Conservation (phyloP, 2,329 filamentous ascomycete genomes). For the Penicillium oxalicum region DNA sequence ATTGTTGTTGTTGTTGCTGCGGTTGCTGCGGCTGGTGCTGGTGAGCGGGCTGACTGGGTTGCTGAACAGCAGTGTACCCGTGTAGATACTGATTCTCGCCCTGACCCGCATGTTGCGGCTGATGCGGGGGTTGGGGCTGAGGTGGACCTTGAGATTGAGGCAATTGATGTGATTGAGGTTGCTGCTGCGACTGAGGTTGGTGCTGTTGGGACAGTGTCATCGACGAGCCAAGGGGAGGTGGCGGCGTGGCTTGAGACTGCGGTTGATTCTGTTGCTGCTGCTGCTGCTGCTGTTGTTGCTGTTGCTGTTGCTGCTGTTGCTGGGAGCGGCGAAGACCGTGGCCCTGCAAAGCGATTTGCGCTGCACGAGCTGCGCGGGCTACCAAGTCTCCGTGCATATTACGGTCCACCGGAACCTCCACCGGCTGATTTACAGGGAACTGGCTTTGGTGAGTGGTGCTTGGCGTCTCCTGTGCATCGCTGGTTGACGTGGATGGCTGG, state of each 20-base stretch:
- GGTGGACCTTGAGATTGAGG: conserved; percentile 13
- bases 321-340: conserved; percentile 35
- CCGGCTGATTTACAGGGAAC: conserved; percentile 36
- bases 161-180: not conserved
- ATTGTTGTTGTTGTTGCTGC: conserved; percentile 26
- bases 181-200: conserved; percentile 22
- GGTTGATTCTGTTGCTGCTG: conserved; percentile 29
- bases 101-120: conserved; percentile 19
- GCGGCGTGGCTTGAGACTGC: conserved; percentile 18
- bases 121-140: conserved; percentile 16
- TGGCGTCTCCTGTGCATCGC: conserved; percentile 32
- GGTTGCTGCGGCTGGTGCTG: conserved; percentile 5
- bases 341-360: conserved; percentile 44
- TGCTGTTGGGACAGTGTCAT: conserved; percentile 7
- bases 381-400: conserved; percentile 43
- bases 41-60: conserved; percentile 22
- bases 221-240: conserved; percentile 17
- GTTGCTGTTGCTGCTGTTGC: conserved; percentile 29
- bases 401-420: conserved; percentile 36
- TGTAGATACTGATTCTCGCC: conserved; percentile 30
- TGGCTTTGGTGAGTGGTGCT: conserved; percentile 38
- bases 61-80: conserved; percentile 31
- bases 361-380: conserved; percentile 43
- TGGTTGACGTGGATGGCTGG: conserved; percentile 32
- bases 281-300: conserved; percentile 28